Evolutionary conservation across 1,139 yeast genomes (phyloP), one percentile per base, ranked within the genome.

Genomic region (Ogataea hybrid): DNA sequence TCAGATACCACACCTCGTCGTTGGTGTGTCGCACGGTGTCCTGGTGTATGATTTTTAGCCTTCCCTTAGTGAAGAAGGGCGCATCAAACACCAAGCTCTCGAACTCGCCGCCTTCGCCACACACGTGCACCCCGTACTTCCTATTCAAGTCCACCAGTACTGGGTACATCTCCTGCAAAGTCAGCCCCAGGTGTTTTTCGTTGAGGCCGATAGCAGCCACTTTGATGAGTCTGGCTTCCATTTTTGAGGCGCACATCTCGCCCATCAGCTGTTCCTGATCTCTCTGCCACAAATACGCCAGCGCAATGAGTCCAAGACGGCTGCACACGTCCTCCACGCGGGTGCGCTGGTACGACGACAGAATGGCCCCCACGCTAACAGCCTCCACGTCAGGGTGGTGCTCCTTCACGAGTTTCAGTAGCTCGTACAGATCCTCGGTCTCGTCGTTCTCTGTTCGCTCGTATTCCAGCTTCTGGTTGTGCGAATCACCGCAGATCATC

Each of bases 51-150:
- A 86, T 65, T 14, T 65, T 68, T 36, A 90, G 62, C 45, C 65
- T 69, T 39, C 79, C 78, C 15, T 56, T 44, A 29, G 66, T 68
- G 64, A 92, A 92, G 47, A 86, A 81, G 0, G 96, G 95, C 2
- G 95, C 86, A 62, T 92, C 97, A 23, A 92, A 69, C 3, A 92
- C 97, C 52, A 90, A 68, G 0, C 96, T 84, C 60, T 92, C 98
- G 61, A 89, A 92, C 62, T 92, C 98, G 1, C 98, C 98, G 16
- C 98, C 98, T 68, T 92, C 98, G 7, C 98, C 98, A 67, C 98
- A 92, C 0, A 92, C 79, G 61, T 92, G 97, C 8, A 90, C 86
- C 2, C 90, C 95, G 61, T 79, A 90, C 64, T 68, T 65, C 9
- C 61, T 52, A 57, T 90, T 84, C 51, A 90, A 67, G 30, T 69